Base-by-base conservation (phyloP, 768 basidiomycete species). In the Gloeophyllum trabeum region DNA sequence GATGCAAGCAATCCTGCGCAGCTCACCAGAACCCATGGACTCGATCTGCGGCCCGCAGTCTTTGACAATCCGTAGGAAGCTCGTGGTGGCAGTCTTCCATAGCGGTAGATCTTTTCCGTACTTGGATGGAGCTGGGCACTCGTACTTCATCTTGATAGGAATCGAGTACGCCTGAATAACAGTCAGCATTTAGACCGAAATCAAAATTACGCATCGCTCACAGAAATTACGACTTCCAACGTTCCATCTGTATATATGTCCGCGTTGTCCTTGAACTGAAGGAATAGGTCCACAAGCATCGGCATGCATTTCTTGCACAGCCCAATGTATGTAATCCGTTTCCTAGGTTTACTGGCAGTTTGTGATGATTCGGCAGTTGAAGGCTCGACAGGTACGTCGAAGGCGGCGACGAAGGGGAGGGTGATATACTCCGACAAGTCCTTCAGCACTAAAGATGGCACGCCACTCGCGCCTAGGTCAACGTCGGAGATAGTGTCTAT, bases 31-130 rank as follows among this genome's bases (percentile, higher is more conserved):
- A 32, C 65, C 73, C 18, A 83, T 56, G 3, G 48, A 48, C 45
- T 73, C 61, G 40, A 89, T 62, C 43, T 71, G 72, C 20, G 56
- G 47, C 1, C 73, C 66, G 48, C 76, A 77, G 45, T 82, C 81
- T 43, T 76, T 83, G 35, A 88, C 80, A 24, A 88, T 70, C 12
- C 67, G 66, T 52, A 92, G 63, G 59, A 89, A 89, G 52, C 70
- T 79, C 12, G 69, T 73, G 2, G 85, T 90, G n/a, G 91, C 93
- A 0, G 90, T 92, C 63, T 92, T 93, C 94, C 94, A 98, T 2
- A 99, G 63, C 0, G 93, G 91, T 18, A 60, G 63, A 52, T 93
- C 94, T 42, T 87, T 81, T 2, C 88, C 90, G 54, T 78, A 89
- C 54, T 82, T 91, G 30, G 84, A 90, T 0, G 94, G 75, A 0